Evolutionary conservation across 345 rosid genomes (phyloP).

Genomic region (Trapa bicornis): DNA sequence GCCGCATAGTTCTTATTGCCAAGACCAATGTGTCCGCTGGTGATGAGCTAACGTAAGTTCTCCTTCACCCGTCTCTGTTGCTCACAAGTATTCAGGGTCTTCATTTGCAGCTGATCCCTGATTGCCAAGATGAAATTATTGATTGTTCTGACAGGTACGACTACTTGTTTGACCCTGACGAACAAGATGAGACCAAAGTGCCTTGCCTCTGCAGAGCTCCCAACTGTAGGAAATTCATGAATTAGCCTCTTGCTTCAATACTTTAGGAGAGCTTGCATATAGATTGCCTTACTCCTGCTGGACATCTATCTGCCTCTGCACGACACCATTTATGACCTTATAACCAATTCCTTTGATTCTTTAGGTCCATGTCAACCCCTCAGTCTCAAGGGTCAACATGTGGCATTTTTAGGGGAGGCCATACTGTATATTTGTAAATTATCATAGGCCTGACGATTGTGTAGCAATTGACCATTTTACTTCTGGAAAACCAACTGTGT

Average conservation of each 20-base stretch:
- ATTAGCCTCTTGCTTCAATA: slow-evolving; percentile 17
- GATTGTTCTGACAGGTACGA: slow-evolving; percentile 44
- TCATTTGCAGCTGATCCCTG: not conserved
- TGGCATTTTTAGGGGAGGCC: too few species aligned
- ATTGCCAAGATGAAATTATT: not conserved
- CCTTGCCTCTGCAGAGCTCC: slow-evolving; percentile 72
- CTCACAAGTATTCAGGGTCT: not conserved
- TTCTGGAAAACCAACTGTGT: too few species aligned
- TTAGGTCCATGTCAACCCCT: not conserved
- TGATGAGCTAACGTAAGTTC: slow-evolving; percentile 74
- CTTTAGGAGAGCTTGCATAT: not conserved
- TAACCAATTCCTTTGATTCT: not conserved
- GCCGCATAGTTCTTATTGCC: slow-evolving; percentile 79
- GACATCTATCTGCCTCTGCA: not conserved
- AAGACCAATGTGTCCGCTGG: slow-evolving; percentile 58
- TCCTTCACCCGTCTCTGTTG: not conserved
- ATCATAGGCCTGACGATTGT: too few species aligned
- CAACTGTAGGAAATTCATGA: slow-evolving; percentile 75
- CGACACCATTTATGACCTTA: not conserved
- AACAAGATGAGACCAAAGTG: slow-evolving; percentile 60
- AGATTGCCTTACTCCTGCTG: not conserved
- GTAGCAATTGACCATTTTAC: too few species aligned
- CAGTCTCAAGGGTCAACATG: not conserved
- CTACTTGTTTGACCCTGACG: slow-evolving; percentile 86
- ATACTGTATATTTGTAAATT: too few species aligned